Base-by-base conservation (phyloP, 805 yeast species). In the Blastobotrys terrestris region DNA sequence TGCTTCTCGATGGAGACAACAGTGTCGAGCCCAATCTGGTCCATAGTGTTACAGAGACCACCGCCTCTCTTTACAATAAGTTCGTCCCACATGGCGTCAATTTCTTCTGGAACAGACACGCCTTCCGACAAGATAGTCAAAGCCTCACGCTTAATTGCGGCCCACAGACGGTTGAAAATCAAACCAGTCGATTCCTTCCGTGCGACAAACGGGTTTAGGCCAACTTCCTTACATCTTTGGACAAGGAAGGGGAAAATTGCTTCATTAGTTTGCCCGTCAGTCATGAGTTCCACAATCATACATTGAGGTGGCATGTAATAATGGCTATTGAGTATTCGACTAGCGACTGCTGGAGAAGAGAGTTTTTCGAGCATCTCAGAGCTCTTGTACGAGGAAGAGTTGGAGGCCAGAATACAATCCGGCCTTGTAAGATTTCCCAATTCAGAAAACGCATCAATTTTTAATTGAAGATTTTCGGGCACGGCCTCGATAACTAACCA, bases 401-500 rank as follows among this genome's bases (percentile, higher is more conserved):
- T 72, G 31, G 75, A 67, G 21, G 68, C 74, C 46, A 72, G 63
- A 39, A 73, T 62, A 20, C 76, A 59, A 42, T 58, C 55, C 7
- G 58, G 52, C 41, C 53, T 52, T 14, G 71, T 60, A 20, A 54
- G 54, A 47, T 57, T 51, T 16, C 72, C 74, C 46, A 72, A 60
- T 40, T 64, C 58, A 13, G 51, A 54, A 57, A 72, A 72, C 16
- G 72, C 67, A 43, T 58, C 56, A 31, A 55, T 49, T 60, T 72
- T 72, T 53, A 72, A 64, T 8, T 58, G 59, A 42, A 64, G 66
- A 40, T 66, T 68, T 58, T 72, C 77, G 4, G 77, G 77, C 3
- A 72, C 75, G 2, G 77, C 77, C 57, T 72, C 77, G 44, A 72
- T 68, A 39, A 72, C 66, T 53, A 72, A 61, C 56, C 72, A 75